These are phyloP conservation scores for Stereum hirsutum DNA, from an alignment of 1,284 basidiomycete species.

Conservation along the genomic window DNA sequence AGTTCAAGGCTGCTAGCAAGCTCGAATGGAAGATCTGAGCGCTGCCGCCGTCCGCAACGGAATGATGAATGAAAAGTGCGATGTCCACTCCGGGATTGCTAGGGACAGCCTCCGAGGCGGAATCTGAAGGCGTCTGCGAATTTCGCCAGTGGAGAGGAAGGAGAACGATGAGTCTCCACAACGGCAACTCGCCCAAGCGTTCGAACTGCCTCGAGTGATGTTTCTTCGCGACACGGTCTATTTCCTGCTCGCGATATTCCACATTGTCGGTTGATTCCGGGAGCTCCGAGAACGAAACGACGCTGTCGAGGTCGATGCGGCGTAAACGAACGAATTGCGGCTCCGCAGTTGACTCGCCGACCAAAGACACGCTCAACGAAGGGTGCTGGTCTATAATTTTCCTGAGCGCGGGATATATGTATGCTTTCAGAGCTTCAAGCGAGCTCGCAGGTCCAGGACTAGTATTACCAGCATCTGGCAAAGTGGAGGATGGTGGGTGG, in stretches of 20 bases:
- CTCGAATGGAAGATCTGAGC: constrained; percentile 3
- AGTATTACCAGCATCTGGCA: background rate
- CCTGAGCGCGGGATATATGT: constrained; percentile 4
- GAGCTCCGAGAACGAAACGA: constrained; percentile 2
- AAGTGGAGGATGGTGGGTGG: background rate
- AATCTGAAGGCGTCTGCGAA: too few relatives aligned
- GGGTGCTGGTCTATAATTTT: constrained; percentile 2
- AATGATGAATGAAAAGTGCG: constrained; percentile 7
- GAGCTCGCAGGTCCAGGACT: too few relatives aligned
- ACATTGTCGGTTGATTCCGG: background rate
- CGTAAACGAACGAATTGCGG: constrained; percentile 5
- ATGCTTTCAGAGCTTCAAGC: too few relatives aligned
- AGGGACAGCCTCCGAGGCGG: background rate
- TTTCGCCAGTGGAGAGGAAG: too few relatives aligned
- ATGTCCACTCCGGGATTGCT: constrained; percentile 2
- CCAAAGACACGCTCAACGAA: constrained; percentile 1
- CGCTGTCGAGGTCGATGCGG: constrained; percentile 2
- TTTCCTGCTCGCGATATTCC: background rate
- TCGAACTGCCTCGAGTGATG: constrained; percentile 3
- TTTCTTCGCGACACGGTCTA: background rate
- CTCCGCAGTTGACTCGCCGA: background rate
- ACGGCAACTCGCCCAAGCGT: constrained; percentile 2
- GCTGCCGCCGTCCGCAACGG: constrained; percentile 7
- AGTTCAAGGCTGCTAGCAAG: constrained; percentile 3
- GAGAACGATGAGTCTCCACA: constrained; percentile 6